A percentile compares a stretch with the other conserved stretches of the same genome.
phyloP scores from a whole-genome alignment of 768 basidiomycete genomes.

The Antrodiella citrinella region DNA sequence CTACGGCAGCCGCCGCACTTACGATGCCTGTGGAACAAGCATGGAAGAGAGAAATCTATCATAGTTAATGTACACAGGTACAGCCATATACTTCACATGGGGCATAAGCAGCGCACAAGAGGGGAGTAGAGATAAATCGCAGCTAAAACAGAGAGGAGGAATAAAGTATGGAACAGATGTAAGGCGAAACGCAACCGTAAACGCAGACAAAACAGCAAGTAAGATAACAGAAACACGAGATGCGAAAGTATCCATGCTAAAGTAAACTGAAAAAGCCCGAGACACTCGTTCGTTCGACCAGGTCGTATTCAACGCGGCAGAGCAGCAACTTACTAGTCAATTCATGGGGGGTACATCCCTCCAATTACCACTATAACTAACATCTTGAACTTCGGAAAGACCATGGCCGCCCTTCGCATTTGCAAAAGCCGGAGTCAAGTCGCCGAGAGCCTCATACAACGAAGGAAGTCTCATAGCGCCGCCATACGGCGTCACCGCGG shows the following conservation, averaged over 20 bases:
- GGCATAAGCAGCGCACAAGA: conserved; percentile 2
- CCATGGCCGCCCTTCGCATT: too few relatives aligned
- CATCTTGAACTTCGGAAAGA: too few relatives aligned
- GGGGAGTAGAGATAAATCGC: background rate
- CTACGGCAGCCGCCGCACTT: too few relatives aligned
- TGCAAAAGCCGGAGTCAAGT: background rate
- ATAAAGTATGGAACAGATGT: background rate
- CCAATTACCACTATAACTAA: too few relatives aligned
- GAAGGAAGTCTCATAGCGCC: background rate
- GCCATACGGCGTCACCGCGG: background rate
- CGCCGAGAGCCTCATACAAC: background rate
- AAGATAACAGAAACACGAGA: background rate
- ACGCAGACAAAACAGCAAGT: background rate
- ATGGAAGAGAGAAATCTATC: background rate
- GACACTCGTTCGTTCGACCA: too few relatives aligned
- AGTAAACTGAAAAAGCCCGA: too few relatives aligned
- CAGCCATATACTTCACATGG: conserved; percentile 2
- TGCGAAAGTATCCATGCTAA: too few relatives aligned
- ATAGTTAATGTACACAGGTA: conserved; percentile 5
- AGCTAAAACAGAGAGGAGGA: conserved; percentile 1
- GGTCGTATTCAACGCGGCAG: too few relatives aligned
- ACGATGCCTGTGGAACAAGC: background rate
- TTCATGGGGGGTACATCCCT: too few relatives aligned
- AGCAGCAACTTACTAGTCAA: too few relatives aligned
- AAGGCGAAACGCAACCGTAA: conserved; percentile 1